A percentile compares a stretch with the other conserved stretches of the same genome.
Conservation (phyloP, 345 rosid genomes). For the Eucalyptus microcorys region DNA sequence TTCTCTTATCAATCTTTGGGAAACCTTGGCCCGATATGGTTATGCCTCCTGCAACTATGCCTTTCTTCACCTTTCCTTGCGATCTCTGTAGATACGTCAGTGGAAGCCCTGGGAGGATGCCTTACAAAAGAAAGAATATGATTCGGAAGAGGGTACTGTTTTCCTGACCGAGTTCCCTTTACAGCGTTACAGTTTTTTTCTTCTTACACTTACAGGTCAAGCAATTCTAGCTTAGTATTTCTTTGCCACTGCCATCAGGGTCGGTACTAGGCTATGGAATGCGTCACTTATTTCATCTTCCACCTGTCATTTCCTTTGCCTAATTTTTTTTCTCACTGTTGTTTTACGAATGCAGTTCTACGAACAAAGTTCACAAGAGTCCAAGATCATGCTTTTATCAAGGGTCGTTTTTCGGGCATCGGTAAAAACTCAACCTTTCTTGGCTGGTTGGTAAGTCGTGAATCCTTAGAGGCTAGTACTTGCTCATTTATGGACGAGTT, state of each 20-base stretch:
- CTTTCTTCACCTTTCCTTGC: neutral
- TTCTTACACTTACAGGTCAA: neutral
- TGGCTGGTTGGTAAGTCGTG: slow-evolving; percentile 64
- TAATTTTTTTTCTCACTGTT: neutral
- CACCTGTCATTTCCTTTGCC: neutral
- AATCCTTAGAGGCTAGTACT: neutral
- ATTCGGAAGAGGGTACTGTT: neutral
- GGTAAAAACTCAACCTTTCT: slow-evolving; percentile 43
- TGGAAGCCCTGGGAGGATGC: slow-evolving; percentile 1
- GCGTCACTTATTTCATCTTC: neutral
- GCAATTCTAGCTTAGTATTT: neutral
- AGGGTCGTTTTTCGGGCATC: slow-evolving; percentile 47
- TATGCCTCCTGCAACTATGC: neutral
- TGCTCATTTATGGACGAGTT: neutral
- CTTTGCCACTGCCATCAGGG: neutral
- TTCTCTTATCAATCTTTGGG: neutral
- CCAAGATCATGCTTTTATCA: slow-evolving; percentile 63
- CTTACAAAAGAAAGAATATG: neutral
- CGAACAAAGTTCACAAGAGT: slow-evolving; percentile 28
- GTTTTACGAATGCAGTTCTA: neutral
- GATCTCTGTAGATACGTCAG: neutral
- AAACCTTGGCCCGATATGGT: neutral
- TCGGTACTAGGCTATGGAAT: neutral
- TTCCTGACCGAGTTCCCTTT: neutral
- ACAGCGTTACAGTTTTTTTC: neutral